Base-by-base conservation (phyloP, 2,329 filamentous ascomycete species). In the Pseudogymnoascus verrucosus region DNA sequence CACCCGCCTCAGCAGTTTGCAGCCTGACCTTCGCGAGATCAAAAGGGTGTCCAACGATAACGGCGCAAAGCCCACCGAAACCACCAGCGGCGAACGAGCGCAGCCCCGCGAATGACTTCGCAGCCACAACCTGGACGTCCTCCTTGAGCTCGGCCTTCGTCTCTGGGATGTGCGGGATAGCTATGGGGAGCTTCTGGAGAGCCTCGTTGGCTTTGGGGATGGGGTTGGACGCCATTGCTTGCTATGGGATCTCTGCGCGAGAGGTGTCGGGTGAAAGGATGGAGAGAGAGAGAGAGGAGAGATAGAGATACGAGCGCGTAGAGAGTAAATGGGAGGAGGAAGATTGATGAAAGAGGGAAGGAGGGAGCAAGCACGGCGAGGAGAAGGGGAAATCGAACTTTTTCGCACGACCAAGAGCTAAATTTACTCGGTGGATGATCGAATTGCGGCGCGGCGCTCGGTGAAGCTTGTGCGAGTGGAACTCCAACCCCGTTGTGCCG, bases 21-120 rank as follows among this genome's bases (percentile, higher is more conserved):
- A 99, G 80, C 65, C 95, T 90, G 68, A 99, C 95, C 80, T 99
- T 99, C 76, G 98, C 93, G 70, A 99, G 82, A 76, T 99, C 95
- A 75, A 99, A 99, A 8, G 95, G 95, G 77, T 99, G 95, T 64
- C 95, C 90, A 65, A 98, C 93, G 44, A 99, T 76, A 63, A 99
- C 95, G 64, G 95, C 93, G 79, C 91, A 98, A 59, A 99, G 77
- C 71, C 95, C 95, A 70, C 95, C 95, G 65, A 96, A 96, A 67
- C 92, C 95, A 71, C 95, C 95, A 6, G 93, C 93, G 7, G 83
- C 88, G 61, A 99, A 84, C 44, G 93, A 95, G 65, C 93, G 89
- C 67, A 96, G 76, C 75, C 85, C 85, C 63, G 85, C 82, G 57
- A 88, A 65, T 1, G 71, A 71, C 44, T 73, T 73, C 44, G 69